Evolutionary conservation across 495 filamentous ascomycete species (phyloP).

Genomic region (Podospora bellae-mahoneyi): DNA sequence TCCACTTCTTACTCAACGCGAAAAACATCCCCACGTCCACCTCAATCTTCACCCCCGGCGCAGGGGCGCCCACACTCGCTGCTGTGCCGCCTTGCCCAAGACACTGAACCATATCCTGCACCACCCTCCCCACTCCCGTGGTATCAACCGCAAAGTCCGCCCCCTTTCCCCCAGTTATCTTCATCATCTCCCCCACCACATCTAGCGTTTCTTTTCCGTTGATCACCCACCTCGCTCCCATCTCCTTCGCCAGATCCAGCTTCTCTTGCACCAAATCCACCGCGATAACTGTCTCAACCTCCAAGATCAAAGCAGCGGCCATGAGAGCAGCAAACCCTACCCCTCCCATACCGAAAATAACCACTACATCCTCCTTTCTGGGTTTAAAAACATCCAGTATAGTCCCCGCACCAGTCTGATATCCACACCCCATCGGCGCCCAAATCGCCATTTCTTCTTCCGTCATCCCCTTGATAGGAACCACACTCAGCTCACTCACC

Average conservation of each 20-base stretch:
- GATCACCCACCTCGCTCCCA: constrained; percentile 46
- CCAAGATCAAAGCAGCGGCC: constrained; percentile 19
- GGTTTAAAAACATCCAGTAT: constrained; percentile 41
- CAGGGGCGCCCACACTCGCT: constrained; percentile 13
- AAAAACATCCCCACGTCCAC: constrained; percentile 14
- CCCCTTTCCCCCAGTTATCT: constrained; percentile 7
- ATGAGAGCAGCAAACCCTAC: constrained; percentile 45
- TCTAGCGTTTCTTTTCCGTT: constrained; percentile 21
- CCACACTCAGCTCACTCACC: constrained; percentile 31
- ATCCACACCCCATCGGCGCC: constrained; percentile 43
- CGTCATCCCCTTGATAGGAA: constrained; percentile 30
- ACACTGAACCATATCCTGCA: constrained; percentile 21
- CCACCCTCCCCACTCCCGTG: constrained; percentile 13
- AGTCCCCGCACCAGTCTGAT: constrained; percentile 43
- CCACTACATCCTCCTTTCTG: constrained; percentile 24
- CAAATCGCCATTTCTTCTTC: constrained; percentile 32
- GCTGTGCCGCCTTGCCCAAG: constrained; percentile 17
- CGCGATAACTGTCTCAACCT: constrained; percentile 36
- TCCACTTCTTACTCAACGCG: constrained; percentile 26
- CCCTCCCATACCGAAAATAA: constrained; percentile 42
- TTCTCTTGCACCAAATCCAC: constrained; percentile 44
- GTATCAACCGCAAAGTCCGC: constrained; percentile 20
- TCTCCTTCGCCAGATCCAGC: constrained; percentile 38
- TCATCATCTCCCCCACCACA: constrained; percentile 15
- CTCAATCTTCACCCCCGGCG: background rate